Conservation (phyloP, 441 rosid genomes). For the Erodium trifolium region DNA sequence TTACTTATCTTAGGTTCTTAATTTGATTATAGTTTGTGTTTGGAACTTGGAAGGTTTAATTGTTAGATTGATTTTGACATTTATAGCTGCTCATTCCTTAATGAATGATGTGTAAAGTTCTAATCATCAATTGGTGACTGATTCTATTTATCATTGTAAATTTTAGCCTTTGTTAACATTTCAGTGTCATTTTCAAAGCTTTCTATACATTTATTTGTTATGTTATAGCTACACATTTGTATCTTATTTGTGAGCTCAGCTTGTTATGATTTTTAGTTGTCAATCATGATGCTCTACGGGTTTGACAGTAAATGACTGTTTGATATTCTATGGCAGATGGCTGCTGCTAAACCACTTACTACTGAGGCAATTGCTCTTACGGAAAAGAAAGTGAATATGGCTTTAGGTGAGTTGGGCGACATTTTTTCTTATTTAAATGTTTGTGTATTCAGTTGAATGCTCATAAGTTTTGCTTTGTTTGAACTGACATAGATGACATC, state of each 20-base stretch:
- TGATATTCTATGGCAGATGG: constrained; percentile 40
- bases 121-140: too few relatives aligned
- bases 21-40: neutral
- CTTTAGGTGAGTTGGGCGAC: constrained; percentile 44
- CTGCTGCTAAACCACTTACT: constrained; percentile 44
- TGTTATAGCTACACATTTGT: neutral
- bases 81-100: too few relatives aligned
- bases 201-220: too few relatives aligned
- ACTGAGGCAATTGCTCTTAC: constrained; percentile 65
- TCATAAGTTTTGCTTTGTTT: constrained; percentile 8
- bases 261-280: neutral
- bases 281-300: neutral
- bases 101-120: too few relatives aligned
- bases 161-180: too few relatives aligned
- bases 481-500: constrained; percentile 47
- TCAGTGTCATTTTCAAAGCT: neutral
- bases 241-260: neutral
- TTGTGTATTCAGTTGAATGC: constrained; percentile 2
- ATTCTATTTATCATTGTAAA: too few relatives aligned
- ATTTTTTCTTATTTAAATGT: neutral
- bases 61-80: neutral
- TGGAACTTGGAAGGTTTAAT: neutral
- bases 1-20: neutral
- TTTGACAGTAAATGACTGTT: neutral
- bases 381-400: constrained; percentile 87